Evolutionary conservation across 75 land plant species (phyloP), one percentile per base, ranked within the genome.

Genomic region (Adiantum capillusveneris): DNA sequence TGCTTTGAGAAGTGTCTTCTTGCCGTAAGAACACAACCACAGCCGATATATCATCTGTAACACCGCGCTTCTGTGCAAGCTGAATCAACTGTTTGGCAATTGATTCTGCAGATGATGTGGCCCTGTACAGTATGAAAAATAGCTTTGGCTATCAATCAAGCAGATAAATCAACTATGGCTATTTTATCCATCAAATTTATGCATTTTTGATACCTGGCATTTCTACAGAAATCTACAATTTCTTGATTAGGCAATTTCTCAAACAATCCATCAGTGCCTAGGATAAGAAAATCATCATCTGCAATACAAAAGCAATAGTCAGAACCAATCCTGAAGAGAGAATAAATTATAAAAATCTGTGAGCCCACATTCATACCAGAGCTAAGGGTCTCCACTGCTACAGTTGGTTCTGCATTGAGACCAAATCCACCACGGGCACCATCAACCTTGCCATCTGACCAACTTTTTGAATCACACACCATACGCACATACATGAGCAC

Each of bases 371-470:
- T 26, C 41, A 27, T 73, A 77, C 79, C 79, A 37, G 60, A 60
- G 52, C 65, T 31, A 11, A 77, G 25, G 6, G 69, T 61, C 62
- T 77, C 66, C 24, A 77, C 71, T 28, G 65, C 55, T n/a, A 77
- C 71, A 60, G 74, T 34, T 30, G 79, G 79, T 36, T 77, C 79
- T 9, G 76, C 79, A 18, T 58, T 77, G 51, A 77, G 71, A 7
- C 79, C 79, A 67, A 56, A 77, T 44, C 79, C 79, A 67, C 79
- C 79, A 20, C 66, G 60, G 19, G 79, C 79, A 14, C 79, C 79
- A 53, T 77, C 71, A 19, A 42, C 31, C 65, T 44, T 73, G 53
- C 65, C 62, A 73, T 77, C 79, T 41, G 79, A 67, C 79, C 79
- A 77, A 57, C 79, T 77, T 34, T 34, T 3, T 34, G 37, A 34